Conservation (phyloP, 805 yeast genomes). For the Groenewaldozyma tartarivorans region DNA sequence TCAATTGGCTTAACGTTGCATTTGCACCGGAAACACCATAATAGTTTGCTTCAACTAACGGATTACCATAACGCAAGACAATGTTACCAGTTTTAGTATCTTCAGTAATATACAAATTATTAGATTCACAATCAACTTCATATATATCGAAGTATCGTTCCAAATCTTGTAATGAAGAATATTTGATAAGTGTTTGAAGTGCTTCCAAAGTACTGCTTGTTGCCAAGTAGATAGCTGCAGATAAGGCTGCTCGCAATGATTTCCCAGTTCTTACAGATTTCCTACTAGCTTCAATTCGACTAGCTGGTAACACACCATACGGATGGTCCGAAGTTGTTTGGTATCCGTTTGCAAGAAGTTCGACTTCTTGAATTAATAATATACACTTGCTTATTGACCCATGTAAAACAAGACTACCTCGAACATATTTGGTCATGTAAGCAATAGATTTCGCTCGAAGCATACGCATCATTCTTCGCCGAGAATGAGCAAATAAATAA, state of each 20-base stretch:
- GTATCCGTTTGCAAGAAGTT: conserved; percentile 21
- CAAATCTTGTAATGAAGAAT: conserved; percentile 28
- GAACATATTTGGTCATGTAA: conserved; percentile 17
- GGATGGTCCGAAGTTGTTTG: conserved; percentile 1
- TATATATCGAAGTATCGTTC: conserved; percentile 37
- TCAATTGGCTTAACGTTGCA: conserved; percentile 23
- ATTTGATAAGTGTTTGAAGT: conserved; percentile 22
- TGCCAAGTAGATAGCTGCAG: conserved; percentile 24
- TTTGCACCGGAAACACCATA: conserved; percentile 19
- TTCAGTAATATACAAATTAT: conserved; percentile 7
- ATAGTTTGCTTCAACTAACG: conserved; percentile 9
- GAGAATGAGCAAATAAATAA: conserved; percentile 25
- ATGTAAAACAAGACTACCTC: conserved; percentile 21
- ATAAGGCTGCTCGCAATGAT: conserved; percentile 27
- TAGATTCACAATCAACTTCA: conserved; percentile 25
- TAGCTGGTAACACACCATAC: conserved; percentile 4
- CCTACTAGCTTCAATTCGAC: conserved; percentile 4
- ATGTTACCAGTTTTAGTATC: conserved; percentile 2
- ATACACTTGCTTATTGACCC: conserved; percentile 21
- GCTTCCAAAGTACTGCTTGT: conserved; percentile 26
- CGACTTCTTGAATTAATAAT: conserved; percentile 23
- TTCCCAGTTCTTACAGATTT: conserved; percentile 14
- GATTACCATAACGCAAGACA: not conserved
- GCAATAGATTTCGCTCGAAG: conserved; percentile 23
- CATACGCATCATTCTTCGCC: conserved; percentile 23